These are phyloP conservation scores for Firmiana major DNA, from an alignment of 345 rosid species.

Conservation along the genomic window DNA sequence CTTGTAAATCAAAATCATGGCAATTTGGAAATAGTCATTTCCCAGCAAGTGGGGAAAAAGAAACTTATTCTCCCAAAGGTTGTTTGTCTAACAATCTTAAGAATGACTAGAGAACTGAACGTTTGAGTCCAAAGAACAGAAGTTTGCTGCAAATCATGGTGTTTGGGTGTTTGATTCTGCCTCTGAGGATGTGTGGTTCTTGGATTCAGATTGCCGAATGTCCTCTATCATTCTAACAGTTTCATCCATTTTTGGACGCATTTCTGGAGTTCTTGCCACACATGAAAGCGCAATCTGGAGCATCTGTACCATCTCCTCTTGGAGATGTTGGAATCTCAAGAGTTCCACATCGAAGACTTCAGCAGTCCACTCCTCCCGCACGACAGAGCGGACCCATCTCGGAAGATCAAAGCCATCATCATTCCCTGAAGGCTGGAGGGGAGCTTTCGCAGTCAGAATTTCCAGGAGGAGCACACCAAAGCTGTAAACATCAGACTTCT, in stretches of 20 bases:
- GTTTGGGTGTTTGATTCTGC: constrained; percentile 54
- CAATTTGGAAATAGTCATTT: constrained; percentile 1
- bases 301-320: constrained; percentile 91
- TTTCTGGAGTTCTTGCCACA: constrained; percentile 52
- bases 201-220: constrained; percentile 42
- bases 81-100: background rate
- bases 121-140: background rate
- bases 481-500: constrained; percentile 79
- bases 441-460: constrained; percentile 73
- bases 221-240: constrained; percentile 62
- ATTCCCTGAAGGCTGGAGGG: constrained; percentile 51
- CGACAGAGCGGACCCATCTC: constrained; percentile 84
- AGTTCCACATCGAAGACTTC: constrained; percentile 87
- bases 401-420: constrained; percentile 66
- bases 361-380: constrained; percentile 86
- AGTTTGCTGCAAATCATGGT: constrained; percentile 28
- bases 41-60: background rate
- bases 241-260: constrained; percentile 65
- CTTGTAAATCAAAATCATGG: background rate
- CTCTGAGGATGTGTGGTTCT: constrained; percentile 54
- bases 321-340: constrained; percentile 48
- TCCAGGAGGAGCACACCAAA: constrained; percentile 81
- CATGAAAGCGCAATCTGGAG: constrained; percentile 72
- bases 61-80: background rate
- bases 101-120: background rate